Evolutionary conservation across 768 basidiomycete species (phyloP).

Genomic region (Amyloporia xantha): DNA sequence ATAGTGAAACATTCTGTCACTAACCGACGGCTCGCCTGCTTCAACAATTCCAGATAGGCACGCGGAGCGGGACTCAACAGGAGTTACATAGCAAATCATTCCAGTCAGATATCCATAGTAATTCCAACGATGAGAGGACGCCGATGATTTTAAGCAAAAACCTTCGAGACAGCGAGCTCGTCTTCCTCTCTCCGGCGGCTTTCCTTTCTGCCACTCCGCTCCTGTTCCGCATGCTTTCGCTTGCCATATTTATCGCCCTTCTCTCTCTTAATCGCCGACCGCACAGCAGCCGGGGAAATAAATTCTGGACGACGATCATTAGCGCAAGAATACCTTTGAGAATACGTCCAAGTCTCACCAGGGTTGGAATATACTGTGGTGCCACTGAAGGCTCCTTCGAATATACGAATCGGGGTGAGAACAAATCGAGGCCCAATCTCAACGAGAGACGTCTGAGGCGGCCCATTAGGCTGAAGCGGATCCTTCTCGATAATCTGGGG

Average conservation of each 20-base stretch:
- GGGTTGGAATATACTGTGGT: conserved; percentile 95
- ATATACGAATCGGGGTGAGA: conserved; percentile 93
- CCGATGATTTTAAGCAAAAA: conserved; percentile 73
- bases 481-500: conserved; percentile 89
- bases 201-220: conserved; percentile 57
- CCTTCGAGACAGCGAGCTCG: conserved; percentile 76
- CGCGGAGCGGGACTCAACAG: no score
- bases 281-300: conserved; percentile 77
- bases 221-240: conserved; percentile 73
- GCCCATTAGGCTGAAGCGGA: conserved; percentile 78
- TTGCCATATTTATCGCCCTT: conserved; percentile 77
- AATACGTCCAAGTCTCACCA: conserved; percentile 40
- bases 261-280: conserved; percentile 60
- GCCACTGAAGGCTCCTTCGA: conserved; percentile 95
- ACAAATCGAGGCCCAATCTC: conserved; percentile 99
- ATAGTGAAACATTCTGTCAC: no score
- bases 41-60: no score
- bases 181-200: conserved; percentile 62
- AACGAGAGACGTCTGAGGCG: conserved; percentile 80
- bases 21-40: no score
- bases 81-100: no score
- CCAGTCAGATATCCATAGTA: no score
- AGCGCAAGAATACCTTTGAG: not conserved
- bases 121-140: no score
- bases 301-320: conserved; percentile 56